Conservation (phyloP, 805 yeast genomes). For the Starmerella ratchasimensis region DNA sequence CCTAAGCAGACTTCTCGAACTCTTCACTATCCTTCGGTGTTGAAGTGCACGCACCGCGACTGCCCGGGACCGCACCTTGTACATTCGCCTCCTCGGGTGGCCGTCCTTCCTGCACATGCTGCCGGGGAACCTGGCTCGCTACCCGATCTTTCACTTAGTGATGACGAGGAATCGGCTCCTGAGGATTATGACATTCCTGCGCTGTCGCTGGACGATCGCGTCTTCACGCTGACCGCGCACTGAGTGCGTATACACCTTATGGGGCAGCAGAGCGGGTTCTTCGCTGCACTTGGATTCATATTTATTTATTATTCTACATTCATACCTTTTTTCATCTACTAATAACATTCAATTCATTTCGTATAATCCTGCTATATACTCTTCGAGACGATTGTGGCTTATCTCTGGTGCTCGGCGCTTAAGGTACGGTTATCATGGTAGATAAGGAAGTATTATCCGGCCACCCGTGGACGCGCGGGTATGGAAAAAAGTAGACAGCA, state of each 20-base stretch:
- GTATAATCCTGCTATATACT: too few relatives aligned
- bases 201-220: constrained; percentile 8
- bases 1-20: background rate
- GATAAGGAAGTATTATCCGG: too few relatives aligned
- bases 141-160: constrained; percentile 15
- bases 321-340: too few relatives aligned
- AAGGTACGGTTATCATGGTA: too few relatives aligned
- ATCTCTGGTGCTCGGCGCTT: too few relatives aligned
- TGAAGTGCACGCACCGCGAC: constrained; percentile 1
- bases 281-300: too few relatives aligned
- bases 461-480: too few relatives aligned
- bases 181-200: constrained; percentile 12
- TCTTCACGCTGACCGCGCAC: background rate
- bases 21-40: constrained; percentile 12
- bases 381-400: too few relatives aligned
- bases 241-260: too few relatives aligned
- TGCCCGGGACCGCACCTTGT: background rate
- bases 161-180: constrained; percentile 11
- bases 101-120: background rate
- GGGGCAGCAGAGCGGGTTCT: too few relatives aligned
- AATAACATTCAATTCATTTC: too few relatives aligned
- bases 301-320: background rate
- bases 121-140: background rate
- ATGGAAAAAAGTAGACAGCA: too few relatives aligned
- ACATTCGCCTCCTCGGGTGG: background rate